Conservation (phyloP, 176 grass and related monocot species). For the Leersia perrieri region DNA sequence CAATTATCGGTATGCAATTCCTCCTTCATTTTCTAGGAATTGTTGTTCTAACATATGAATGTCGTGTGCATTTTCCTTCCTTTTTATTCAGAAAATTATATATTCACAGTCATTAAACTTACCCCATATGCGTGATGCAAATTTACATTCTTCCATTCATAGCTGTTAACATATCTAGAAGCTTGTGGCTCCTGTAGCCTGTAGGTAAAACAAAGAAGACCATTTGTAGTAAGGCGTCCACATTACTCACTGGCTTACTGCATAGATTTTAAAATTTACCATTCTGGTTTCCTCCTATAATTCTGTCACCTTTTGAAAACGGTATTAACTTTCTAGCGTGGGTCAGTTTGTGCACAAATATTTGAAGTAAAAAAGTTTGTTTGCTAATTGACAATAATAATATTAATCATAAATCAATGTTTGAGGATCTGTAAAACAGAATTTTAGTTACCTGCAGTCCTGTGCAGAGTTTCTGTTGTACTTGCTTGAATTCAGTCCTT, state of each 20-base stretch:
- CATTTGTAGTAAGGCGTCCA: not conserved
- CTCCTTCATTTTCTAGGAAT: not conserved
- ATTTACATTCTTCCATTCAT: not conserved
- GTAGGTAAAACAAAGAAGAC: not conserved
- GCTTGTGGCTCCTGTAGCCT: not conserved
- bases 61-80: not conserved
- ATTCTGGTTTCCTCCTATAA: conserved; percentile 1
- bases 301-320: not conserved
- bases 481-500: not conserved
- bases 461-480: not conserved
- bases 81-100: not conserved
- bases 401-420: not conserved
- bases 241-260: not conserved
- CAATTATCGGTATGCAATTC: conserved; percentile 72
- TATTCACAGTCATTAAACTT: not conserved
- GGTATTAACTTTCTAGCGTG: not conserved
- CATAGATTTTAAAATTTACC: not conserved
- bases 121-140: not conserved
- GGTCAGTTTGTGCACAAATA: not conserved
- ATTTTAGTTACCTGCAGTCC: not conserved
- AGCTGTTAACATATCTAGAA: not conserved
- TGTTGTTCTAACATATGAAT: conserved; percentile 5
- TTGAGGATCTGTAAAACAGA: not conserved
- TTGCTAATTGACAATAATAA: not conserved
- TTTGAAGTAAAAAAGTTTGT: not conserved